Evolutionary conservation across 176 grass and related monocot genomes (phyloP), one percentile per base, ranked within the genome.

Genomic region (Cenchrus fungigraminus): DNA sequence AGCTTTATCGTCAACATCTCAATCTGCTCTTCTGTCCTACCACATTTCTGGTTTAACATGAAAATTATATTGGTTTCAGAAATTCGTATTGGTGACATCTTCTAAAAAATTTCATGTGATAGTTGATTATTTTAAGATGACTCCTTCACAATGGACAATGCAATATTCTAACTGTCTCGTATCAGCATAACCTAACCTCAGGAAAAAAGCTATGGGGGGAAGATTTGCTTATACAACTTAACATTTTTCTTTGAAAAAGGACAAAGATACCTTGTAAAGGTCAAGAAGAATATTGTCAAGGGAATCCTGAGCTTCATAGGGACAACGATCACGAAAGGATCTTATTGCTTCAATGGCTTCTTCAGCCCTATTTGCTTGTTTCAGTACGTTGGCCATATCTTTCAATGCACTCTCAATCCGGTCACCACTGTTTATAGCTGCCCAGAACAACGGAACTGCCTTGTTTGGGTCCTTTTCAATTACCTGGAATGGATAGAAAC

Each of bases 381-480:
- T 94, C 69, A 94, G 83, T 77, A 82, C 87, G 80, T 71, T 85
- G 29, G 89, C 92, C 92, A 94, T 94, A 84, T 94, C 92, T 52
- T 94, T 94, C 69, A 94, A 40, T 56, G 90, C 90, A 66, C 92
- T 94, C 55, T 94, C 92, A 62, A 87, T 91, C 74, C 92, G 84
- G 71, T 94, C 92, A 53, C 92, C 92, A 63, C 87, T 90, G 74
- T 90, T 94, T 83, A 94, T 92, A 73, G 92, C 92, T 12, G 82
- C 90, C 92, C 92, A 94, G 65, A 92, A 94, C 67, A 92, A 77
- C 55, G 92, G 90, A 83, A 92, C 67, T 55, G 90, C 87, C 85
- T 94, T 94, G 70, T 90, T 83, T 83, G 87, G 92, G 46, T 94
- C 92, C 74, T 94, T 94, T 64, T 94, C 92, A 55, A 92, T 55